Evolutionary conservation across 31 red algal genomes (phyloP), one percentile per base, ranked within the genome.

Genomic region (Bonnemaisonia californica): DNA sequence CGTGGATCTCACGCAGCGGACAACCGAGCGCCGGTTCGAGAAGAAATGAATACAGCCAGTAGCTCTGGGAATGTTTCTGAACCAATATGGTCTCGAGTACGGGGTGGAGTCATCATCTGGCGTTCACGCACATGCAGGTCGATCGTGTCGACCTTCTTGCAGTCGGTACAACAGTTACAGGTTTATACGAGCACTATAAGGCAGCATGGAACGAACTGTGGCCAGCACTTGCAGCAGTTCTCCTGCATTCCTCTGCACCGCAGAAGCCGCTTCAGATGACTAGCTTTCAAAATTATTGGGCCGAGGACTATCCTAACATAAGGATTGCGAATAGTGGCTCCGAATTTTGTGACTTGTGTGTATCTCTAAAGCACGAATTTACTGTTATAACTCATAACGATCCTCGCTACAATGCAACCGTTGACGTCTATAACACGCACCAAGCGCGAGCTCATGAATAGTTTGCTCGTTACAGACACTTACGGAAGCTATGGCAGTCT

Each of bases 291-390:
- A 28, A 18, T 24, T 69, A 69, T 35, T 33, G 64, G 34, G 39
- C 23, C 26, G 30, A 2, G 23, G 64, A 69, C 27, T 7, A 23
- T 5, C 64, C 26, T 36, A 38, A 7, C 31, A 28, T 69, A 37
- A 28, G 64, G 22, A 69, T 69, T 35, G 64, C 64, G 19, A 38
- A 21, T 38, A 38, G 64, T 38, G 64, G 64, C 33, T 37, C 5
- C 4, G 4, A 69, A 24, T 69, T 69, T 69, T 69, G 64, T 34
- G 64, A 69, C 34, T 33, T 34, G 27, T 32, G 64, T 34, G 39
- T 35, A 33, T 7, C 64, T 28, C 23, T 69, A 31, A 69, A 69
- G 3, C 22, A 69, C 23, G 39, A 37, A 22, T 35, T 69, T 22
- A 37, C 34, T 4, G 39, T 34, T 33, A 36, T 22, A 18, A 8